Evolutionary conservation across 139 green algal species (phyloP).

Genomic region (Haematococcus sp.): DNA sequence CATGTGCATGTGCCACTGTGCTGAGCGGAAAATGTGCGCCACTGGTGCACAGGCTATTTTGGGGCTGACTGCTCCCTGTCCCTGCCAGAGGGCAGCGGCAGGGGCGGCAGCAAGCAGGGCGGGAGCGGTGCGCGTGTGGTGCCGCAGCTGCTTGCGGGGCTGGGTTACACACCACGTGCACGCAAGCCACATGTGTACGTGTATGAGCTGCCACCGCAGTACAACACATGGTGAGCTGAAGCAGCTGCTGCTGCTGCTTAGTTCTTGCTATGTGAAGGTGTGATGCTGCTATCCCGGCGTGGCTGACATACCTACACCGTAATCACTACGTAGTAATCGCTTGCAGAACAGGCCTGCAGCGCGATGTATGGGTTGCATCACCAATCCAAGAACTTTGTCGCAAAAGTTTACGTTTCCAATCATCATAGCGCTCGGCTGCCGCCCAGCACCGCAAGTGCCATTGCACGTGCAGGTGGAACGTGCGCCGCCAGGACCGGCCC

Average conservation of each 20-base stretch:
- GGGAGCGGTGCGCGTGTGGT: too few species aligned
- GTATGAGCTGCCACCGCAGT: slow-evolving; percentile 32
- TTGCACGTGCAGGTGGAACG: slow-evolving; percentile 39
- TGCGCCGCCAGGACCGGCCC: slow-evolving; percentile 22
- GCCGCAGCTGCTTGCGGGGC: slow-evolving; percentile 19
- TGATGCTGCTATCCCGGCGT: too few species aligned
- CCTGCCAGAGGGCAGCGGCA: not conserved
- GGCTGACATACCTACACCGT: too few species aligned
- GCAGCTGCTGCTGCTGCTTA: not conserved
- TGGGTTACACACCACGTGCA: slow-evolving; percentile 1
- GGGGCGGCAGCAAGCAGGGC: too few species aligned
- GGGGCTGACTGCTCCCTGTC: slow-evolving; percentile 36
- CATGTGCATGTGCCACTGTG: not conserved
- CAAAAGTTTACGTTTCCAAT: too few species aligned
- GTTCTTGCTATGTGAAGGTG: too few species aligned
- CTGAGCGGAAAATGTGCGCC: not conserved
- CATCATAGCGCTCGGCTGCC: too few species aligned
- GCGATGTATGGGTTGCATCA: too few species aligned
- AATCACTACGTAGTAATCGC: too few species aligned
- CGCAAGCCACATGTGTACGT: slow-evolving; percentile 30
- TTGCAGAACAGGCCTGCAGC: too few species aligned
- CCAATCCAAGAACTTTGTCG: too few species aligned
- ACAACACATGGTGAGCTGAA: slow-evolving; percentile 16
- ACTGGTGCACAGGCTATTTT: slow-evolving; percentile 22
- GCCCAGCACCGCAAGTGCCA: too few species aligned